phyloP scores from a whole-genome alignment of 2,329 filamentous ascomycete species.

The Diatrype stigma region DNA sequence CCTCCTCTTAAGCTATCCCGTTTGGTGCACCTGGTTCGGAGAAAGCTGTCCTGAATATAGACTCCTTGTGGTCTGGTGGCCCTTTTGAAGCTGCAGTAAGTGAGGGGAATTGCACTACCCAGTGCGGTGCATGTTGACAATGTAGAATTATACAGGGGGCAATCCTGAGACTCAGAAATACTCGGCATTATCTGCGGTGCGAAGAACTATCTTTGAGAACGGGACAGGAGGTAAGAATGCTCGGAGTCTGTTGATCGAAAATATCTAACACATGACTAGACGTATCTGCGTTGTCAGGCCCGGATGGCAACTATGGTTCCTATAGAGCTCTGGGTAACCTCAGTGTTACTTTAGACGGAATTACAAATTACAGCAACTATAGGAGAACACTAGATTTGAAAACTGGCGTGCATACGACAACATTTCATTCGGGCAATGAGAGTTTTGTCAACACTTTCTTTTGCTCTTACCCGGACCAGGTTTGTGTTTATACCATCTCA shows the following conservation, averaged over 20 bases:
- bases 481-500: conserved; percentile 24
- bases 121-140: conserved; percentile 1
- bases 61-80: conserved; percentile 47
- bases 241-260: not conserved
- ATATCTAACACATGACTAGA: conserved; percentile 19
- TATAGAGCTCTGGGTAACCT: conserved; percentile 45
- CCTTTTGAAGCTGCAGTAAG: conserved; percentile 40
- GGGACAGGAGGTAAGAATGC: conserved; percentile 38
- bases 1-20: conserved; percentile 30
- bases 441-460: conserved; percentile 33
- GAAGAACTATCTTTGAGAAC: conserved; percentile 44
- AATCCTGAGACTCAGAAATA: conserved; percentile 36
- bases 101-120: not conserved
- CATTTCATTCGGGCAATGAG: conserved; percentile 29
- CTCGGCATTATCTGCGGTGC: conserved; percentile 35
- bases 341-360: conserved; percentile 32
- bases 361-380: conserved; percentile 29
- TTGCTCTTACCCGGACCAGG: conserved; percentile 40
- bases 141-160: conserved; percentile 40
- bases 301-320: conserved; percentile 37
- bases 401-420: conserved; percentile 35
- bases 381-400: conserved; percentile 39
- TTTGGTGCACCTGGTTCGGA: conserved; percentile 40
- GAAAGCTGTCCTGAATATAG: conserved; percentile 41
- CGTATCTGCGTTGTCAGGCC: conserved; percentile 34